Base-by-base conservation (phyloP, 257 asterid genomes). In the Coffea eugenioides region DNA sequence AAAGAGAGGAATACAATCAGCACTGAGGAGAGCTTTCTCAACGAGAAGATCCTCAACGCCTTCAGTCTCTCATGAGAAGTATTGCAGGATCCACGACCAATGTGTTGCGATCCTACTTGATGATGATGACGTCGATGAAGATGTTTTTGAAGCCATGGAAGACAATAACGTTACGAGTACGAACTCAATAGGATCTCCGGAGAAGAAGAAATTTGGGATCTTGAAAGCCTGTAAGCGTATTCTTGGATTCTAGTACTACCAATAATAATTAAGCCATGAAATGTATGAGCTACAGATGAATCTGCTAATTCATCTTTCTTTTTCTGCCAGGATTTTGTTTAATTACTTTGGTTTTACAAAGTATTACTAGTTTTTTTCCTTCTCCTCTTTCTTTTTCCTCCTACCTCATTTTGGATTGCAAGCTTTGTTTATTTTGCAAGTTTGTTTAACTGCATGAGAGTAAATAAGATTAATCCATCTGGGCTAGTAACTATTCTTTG, bases 51-150 rank as follows among this genome's bases (percentile, higher is more conserved):
- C 90, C 69, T 79, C 90, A 3, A 16, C 77, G 4, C 34, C 77
- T 14, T 89, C 91, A 36, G 83, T 84, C 52, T 79, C 88, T 2
- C 73, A 76, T 48, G 91, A 89, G 73, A 84, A 83, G 80, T 87
- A 89, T 79, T 81, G 88, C 76, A 87, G 89, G 91, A 89, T 89
- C 65, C 83, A 86, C 78, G 90, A 86, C 73, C 91, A 87, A 66
- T 68, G 78, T 77, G 84, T 76, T 11, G 82, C 82, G 12, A n/a
- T 74, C 65, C 68, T 74, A 16, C 77, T 74, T 6, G 77, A 83
- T 73, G 31, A 25, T 25, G 79, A 82, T 49, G 79, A 39, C 4
- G 43, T 39, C 43, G 43, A 25, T 27, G 73, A 36, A 0, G 85
- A 75, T 18, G 13, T 25, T 25, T 13, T 4, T 69, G 77, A 74